Conservation (phyloP, 306 rosid genomes). For the Rubus idaeus region DNA sequence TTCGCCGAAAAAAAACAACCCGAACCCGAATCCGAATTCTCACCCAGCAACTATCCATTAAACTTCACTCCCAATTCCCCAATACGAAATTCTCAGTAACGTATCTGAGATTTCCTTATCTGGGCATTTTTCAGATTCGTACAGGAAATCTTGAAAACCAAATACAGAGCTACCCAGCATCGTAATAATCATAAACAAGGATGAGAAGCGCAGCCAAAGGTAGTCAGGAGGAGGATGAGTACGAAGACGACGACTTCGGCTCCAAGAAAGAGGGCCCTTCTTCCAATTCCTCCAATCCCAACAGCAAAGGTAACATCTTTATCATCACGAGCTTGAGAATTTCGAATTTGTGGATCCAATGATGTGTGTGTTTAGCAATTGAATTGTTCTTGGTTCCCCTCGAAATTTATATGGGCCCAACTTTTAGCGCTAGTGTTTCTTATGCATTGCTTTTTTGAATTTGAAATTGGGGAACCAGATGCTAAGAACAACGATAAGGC, state of each 20-base stretch:
- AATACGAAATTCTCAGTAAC: neutral
- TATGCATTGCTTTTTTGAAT: slow-evolving; percentile 11
- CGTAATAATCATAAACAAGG: slow-evolving; percentile 13
- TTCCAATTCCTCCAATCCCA: slow-evolving; percentile 49
- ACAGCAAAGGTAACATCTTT: slow-evolving; percentile 58
- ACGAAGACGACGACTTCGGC: slow-evolving; percentile 76
- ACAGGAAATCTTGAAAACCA: neutral
- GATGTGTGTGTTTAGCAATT: slow-evolving; percentile 2
- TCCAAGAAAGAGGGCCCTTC: slow-evolving; percentile 73
- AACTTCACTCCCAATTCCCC: neutral
- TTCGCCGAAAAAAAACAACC: neutral
- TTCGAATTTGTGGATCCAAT: slow-evolving; percentile 47
- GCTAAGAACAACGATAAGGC: slow-evolving; percentile 79
- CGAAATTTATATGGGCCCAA: neutral
- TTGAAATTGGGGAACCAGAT: slow-evolving; percentile 47
- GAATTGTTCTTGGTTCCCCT: neutral
- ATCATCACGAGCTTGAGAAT: neutral
- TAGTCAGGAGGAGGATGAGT: slow-evolving; percentile 80
- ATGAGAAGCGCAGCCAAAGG: slow-evolving; percentile 83
- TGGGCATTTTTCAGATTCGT: slow-evolving; percentile 18
- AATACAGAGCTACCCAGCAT: slow-evolving; percentile 9
- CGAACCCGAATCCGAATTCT: neutral
- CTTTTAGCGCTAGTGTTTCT: neutral
- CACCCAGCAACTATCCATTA: neutral
- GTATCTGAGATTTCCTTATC: slow-evolving; percentile 20